Evolutionary conservation across 352 stramenopile genomes (phyloP), one percentile per base, ranked within the genome.

Genomic region (Phytophthora pseudosyringae): DNA sequence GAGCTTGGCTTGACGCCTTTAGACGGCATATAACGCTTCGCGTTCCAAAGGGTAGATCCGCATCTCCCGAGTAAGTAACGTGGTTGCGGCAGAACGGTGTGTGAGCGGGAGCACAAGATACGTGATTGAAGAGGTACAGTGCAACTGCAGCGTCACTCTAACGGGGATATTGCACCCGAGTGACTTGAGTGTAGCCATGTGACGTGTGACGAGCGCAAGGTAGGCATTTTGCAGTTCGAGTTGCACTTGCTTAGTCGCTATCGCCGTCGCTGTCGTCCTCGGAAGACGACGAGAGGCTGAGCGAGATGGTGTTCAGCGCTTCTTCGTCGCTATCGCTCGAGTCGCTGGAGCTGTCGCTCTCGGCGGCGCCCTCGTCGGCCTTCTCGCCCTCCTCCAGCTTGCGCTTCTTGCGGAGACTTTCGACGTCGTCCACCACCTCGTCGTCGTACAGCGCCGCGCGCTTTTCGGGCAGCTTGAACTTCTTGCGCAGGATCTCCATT

Each of bases 381-480:
- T 73, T 73, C 9, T 78, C 78, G 43, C 75, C 68, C 8, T 75
- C 76, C 3, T 88, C 81, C 10, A 91, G 50, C 35, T 87, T 89
- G 52, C 80, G 80, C 49, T 85, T 88, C 66, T 93, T 93, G 61
- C 78, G 76, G 38, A 89, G 60, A 53, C 60, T 68, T 36, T 89
- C 84, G 4, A 90, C 78, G 38, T 91, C 78, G 48, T 91, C 81
- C 33, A 91, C 82, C 7, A 91, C 76, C 40, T 93, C 84, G 58
- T 93, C 84, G 45, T 90, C 79, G 54, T 92, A 92, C 47, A 92
- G 53, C 6, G 83, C 67, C 11, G 70, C 59, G 7, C 84, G 80
- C 71, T 93, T 91, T 32, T 89, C 81, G 1, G 84, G 80, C 21
- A 93, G 36, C 53, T 91, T 91, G 57, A 94, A 88, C 66, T 92